Percentiles rank a stretch among this genome's conserved stretches.
These are phyloP conservation scores for Schoenoplectus triqueter DNA, from an alignment of 202 grass and related monocot species.

Conservation along the genomic window DNA sequence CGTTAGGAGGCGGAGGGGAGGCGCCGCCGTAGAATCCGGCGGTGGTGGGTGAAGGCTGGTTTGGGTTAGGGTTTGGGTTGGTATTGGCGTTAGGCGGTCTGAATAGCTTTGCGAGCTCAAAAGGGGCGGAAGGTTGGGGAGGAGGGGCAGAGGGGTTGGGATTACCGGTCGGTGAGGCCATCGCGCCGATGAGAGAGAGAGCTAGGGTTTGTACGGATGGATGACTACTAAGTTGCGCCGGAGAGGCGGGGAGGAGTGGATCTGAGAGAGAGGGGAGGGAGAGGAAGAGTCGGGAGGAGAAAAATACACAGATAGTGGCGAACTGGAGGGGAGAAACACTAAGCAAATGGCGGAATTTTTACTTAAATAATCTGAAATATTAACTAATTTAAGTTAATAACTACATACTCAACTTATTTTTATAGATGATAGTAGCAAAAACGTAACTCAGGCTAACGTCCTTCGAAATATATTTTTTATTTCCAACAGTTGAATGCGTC, in stretches of 20 bases:
- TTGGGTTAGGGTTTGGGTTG: slow-evolving; percentile 52
- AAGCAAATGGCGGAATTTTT: background rate
- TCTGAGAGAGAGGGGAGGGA: slow-evolving; percentile 21
- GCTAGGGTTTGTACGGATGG: background rate
- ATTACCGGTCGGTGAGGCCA: slow-evolving; percentile 72
- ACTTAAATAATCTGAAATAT: too few relatives aligned
- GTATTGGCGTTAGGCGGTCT: slow-evolving; percentile 42
- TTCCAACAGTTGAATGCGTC: too few relatives aligned
- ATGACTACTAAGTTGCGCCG: background rate
- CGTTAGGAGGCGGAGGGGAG: slow-evolving; percentile 44
- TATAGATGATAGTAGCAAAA: too few relatives aligned
- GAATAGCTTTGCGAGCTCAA: slow-evolving; percentile 53
- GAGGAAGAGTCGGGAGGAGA: background rate
- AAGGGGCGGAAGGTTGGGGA: slow-evolving; percentile 32
- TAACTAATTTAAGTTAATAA: too few relatives aligned
- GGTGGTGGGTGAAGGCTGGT: slow-evolving; percentile 31
- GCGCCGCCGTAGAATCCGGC: slow-evolving; percentile 38
- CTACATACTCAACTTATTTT: too few relatives aligned
- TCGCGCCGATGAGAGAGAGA: slow-evolving; percentile 34
- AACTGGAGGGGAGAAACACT: background rate
- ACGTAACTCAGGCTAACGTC: too few relatives aligned
- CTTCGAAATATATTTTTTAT: too few relatives aligned
- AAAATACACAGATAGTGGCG: background rate
- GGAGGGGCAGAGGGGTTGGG: slow-evolving; percentile 38
- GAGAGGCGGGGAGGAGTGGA: slow-evolving; percentile 38